Evolutionary conservation across 192 early-diverging fungal genomes (phyloP), one percentile per base, ranked within the genome.

Genomic region (Funneliformis mosseae): DNA sequence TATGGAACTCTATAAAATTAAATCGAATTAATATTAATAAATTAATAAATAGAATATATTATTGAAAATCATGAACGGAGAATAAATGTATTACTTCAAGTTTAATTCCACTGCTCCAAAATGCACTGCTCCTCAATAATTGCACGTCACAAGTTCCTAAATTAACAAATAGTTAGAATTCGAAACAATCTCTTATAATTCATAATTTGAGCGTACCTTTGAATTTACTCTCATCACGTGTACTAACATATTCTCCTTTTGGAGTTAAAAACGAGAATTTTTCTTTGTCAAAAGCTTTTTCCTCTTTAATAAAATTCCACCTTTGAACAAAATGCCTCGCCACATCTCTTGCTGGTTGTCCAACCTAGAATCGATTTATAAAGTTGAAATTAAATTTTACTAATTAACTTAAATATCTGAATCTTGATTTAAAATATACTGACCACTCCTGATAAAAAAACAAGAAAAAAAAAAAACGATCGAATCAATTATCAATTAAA

Each of bases 231-330:
- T 83, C 83, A 71, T 91, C 86, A 82, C 89, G 90, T 5, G 85
- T 84, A 12, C 84, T 88, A 9, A 86, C 87, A 82, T 87, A 88
- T 79, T 92, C 90, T 67, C 91, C 88, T 80, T 89, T 92, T 75
- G 93, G 92, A 78, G 89, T 87, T 83, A 94, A 81, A 76, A 91
- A 90, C 45, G 92, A 90, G 50, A 93, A 83, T 28, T 87, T 83
- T 1, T 87, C 46, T 70, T 88, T 87, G 46, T 85, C 85, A 85
- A 85, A 83, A n/a, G 86, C 89, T 77, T 93, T 93, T 73, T 90
- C 85, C 79, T 89, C 87, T 81, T 96, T 96, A 79, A 95, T 86
- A 83, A 95, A 95, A 81, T 96, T 96, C 95, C 95, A 96, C 6
- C 95, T 88, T 86, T 95, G 89, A 67, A 92, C 92, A 81, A 96